Evolutionary conservation across 345 rosid species (phyloP), one percentile per base, ranked within the genome.

Genomic region (Syzygium aromaticum): DNA sequence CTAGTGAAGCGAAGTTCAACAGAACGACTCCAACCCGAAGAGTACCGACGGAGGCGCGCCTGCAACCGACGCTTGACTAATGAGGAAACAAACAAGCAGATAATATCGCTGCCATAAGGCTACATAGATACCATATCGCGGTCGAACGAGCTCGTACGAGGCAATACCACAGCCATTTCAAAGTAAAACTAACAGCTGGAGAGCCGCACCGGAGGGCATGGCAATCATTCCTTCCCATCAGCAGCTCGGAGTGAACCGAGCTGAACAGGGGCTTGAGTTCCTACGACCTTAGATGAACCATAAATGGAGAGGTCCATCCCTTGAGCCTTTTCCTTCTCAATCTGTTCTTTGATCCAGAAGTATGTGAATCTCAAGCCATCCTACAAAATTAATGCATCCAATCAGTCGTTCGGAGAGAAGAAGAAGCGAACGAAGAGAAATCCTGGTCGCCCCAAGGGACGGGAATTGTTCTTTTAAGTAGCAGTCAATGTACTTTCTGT

Each of bases 191-290:
- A 73, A 73, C 80, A 33, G 80, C 27, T 73, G 80, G 27, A 73
- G 49, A 33, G 80, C 3, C 49, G 38, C 49, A 5, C 27, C 0
- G 14, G 80, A 28, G 33, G 54, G 54, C 1, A 5, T 2, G 43
- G 54, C 15, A 8, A 5, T 88, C 85, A 85, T 90, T 98, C 99
- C 89, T 96, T 98, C 87, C 99, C 99, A 87, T 94, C 97, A 0
- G 95, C 99, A 7, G 99, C 97, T 15, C 98, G 95, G 85, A 98
- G 99, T 23, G 98, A 96, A 30, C 99, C 98, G 16, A 98, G 87
- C 91, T 95, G 99, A 88, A 98, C 98, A 0, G 99, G 99, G 21
- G 99, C 99, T 92, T 98, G 99, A 89, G 99, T 96, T 85, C 99
- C 99, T 80, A 96, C 99, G 80, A 96, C 99, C 92, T 96, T 98